phyloP scores from a whole-genome alignment of 75 land plant genomes.

The Selaginella moellendorffii region DNA sequence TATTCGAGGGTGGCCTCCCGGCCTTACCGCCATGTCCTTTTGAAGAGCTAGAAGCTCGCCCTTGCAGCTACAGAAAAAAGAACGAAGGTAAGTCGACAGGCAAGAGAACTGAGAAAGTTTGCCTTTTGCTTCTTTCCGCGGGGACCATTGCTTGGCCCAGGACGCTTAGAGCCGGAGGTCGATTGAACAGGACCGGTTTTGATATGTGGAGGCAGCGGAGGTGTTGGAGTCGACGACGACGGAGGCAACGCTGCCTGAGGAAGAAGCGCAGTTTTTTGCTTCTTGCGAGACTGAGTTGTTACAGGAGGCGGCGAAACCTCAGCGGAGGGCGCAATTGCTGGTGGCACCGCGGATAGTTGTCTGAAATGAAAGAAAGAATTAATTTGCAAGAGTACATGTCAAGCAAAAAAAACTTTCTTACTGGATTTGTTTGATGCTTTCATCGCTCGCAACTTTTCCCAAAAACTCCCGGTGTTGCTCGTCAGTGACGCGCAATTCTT shows the following conservation, averaged over 20 bases:
- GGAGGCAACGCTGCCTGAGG: constrained; percentile 41
- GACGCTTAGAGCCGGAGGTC: constrained; percentile 17
- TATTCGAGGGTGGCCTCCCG: background rate
- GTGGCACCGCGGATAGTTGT: too few relatives aligned
- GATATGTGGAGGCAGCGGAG: constrained; percentile 34
- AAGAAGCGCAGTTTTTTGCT: constrained; percentile 45
- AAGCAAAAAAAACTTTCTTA: background rate
- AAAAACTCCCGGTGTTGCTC: constrained; percentile 84
- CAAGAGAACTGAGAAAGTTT: too few relatives aligned
- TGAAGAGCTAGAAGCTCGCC: background rate
- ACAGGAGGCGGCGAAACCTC: constrained; percentile 72
- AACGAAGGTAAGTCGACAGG: too few relatives aligned
- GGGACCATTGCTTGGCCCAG: constrained; percentile 40
- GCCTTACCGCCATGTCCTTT: background rate
- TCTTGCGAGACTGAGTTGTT: constrained; percentile 75
- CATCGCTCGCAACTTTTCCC: constrained; percentile 69
- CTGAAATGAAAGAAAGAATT: too few relatives aligned
- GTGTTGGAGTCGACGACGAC: constrained; percentile 26
- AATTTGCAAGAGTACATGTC: too few relatives aligned
- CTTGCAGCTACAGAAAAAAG: too few relatives aligned
- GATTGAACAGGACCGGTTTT: constrained; percentile 13
- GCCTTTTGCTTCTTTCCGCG: constrained; percentile 54
- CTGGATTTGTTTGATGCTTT: constrained; percentile 47
- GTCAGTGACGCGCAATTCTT: constrained; percentile 77
- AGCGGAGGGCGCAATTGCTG: constrained; percentile 33